Conservation (phyloP, 2,329 filamentous ascomycete species). For the Ceratocystis eucalypticola region DNA sequence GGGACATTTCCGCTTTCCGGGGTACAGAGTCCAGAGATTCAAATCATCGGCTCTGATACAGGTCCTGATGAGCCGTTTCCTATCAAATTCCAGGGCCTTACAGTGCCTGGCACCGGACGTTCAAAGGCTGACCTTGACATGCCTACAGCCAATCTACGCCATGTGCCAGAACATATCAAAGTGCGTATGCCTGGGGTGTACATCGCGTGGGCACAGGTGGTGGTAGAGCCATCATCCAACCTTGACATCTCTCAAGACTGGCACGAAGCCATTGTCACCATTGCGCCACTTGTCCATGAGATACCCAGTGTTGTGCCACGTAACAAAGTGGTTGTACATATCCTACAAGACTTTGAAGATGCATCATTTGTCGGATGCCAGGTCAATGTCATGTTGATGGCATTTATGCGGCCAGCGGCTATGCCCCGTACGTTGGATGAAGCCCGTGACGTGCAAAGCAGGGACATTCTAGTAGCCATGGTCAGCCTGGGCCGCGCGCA, state of each 20-base stretch:
- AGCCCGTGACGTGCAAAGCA: constrained; percentile 25
- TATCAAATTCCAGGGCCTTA: constrained; percentile 36
- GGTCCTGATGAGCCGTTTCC: constrained; percentile 43
- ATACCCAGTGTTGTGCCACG: constrained; percentile 35
- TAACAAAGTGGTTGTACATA: constrained; percentile 39
- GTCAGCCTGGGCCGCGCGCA: constrained; percentile 34
- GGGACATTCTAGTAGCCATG: constrained; percentile 32
- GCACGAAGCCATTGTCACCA: constrained; percentile 45
- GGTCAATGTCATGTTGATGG: constrained; percentile 46
- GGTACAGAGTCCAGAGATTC: constrained; percentile 6
- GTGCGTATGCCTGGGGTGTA: constrained; percentile 47
- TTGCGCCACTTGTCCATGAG: constrained; percentile 37
- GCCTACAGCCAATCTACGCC: constrained; percentile 41
- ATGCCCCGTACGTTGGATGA: constrained; percentile 20
- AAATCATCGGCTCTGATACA: constrained; percentile 34
- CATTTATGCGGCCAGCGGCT: constrained; percentile 35
- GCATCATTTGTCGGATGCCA: constrained; percentile 30
- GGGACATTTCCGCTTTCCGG: background rate
- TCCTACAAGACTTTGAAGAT: constrained; percentile 39
- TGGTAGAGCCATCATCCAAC: constrained; percentile 22
- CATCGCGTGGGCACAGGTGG: constrained; percentile 47
- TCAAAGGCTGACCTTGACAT: constrained; percentile 31
- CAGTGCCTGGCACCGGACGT: constrained; percentile 33
- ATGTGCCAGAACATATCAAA: constrained; percentile 39
- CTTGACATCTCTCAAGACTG: constrained; percentile 29